Conservation (phyloP, 1,139 yeast genomes). For the Saccharomyces pastorianus region DNA sequence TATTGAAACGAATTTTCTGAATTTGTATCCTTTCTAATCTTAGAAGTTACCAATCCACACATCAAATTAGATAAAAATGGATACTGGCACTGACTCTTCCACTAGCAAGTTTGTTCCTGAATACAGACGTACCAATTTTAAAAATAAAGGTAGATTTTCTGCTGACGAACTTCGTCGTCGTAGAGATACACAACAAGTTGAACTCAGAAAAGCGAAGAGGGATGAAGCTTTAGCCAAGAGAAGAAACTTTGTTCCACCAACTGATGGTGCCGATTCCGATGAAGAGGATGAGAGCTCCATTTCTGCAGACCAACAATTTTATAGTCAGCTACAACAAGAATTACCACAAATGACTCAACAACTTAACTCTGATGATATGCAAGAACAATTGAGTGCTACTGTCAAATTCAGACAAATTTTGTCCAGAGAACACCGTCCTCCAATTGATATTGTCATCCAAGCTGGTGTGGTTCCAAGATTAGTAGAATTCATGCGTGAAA, state of each 20-base stretch:
- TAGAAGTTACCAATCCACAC: not conserved
- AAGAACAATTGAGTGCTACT: constrained; percentile 79
- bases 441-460: constrained; percentile 86
- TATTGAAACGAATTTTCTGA: not conserved
- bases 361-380: constrained; percentile 69
- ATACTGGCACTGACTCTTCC: constrained; percentile 41
- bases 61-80: constrained; percentile 6
- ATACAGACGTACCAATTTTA: constrained; percentile 93
- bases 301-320: constrained; percentile 35
- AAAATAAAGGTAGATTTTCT: constrained; percentile 88
- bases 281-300: constrained; percentile 36
- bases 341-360: constrained; percentile 81
- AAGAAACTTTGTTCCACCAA: constrained; percentile 60
- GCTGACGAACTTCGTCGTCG: constrained; percentile 96
- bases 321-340: constrained; percentile 55
- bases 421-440: constrained; percentile 95
- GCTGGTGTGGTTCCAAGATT: constrained; percentile 88
- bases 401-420: constrained; percentile 87
- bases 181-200: constrained; percentile 96
- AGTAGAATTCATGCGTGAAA: constrained; percentile 74
- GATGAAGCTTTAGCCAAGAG: constrained; percentile 92
- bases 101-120: constrained; percentile 89
- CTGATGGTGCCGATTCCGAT: constrained; percentile 33
- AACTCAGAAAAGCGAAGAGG: constrained; percentile 89
- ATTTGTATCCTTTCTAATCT: not conserved